These are phyloP conservation scores for Amphichorda felina DNA, from an alignment of 2,329 filamentous ascomycete genomes.

Conservation along the genomic window DNA sequence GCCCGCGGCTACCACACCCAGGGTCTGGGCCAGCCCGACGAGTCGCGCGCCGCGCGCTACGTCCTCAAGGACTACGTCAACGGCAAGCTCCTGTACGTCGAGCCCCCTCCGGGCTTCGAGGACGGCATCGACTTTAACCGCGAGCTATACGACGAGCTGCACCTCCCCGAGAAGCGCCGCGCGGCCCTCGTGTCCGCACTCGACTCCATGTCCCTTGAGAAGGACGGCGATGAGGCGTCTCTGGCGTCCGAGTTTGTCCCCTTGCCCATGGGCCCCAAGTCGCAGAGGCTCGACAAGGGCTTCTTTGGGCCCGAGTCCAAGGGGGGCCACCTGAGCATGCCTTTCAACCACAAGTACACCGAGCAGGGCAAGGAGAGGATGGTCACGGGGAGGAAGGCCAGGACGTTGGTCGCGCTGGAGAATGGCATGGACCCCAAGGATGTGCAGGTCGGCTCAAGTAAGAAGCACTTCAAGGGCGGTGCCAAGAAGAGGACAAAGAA, in stretches of 20 bases:
- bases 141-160: slow-evolving; percentile 73
- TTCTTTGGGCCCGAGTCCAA: slow-evolving; percentile 66
- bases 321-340: slow-evolving; percentile 58
- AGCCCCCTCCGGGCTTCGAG: slow-evolving; percentile 60
- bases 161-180: slow-evolving; percentile 73
- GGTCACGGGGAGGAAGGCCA: slow-evolving; percentile 72
- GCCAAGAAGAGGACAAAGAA: slow-evolving; percentile 47
- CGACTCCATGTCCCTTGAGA: slow-evolving; percentile 30
- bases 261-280: slow-evolving; percentile 53
- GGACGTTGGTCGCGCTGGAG: slow-evolving; percentile 70
- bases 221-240: slow-evolving; percentile 16
- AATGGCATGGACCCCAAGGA: slow-evolving; percentile 77
- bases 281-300: slow-evolving; percentile 67
- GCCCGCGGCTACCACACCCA: slow-evolving; percentile 86
- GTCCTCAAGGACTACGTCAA: slow-evolving; percentile 96
- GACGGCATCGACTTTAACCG: slow-evolving; percentile 72
- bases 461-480: slow-evolving; percentile 92
- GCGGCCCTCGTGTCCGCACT: slow-evolving; percentile 44
- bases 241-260: slow-evolving; percentile 33
- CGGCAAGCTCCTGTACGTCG: slow-evolving; percentile 82
- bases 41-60: slow-evolving; percentile 56
- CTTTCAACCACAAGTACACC: slow-evolving; percentile 84
- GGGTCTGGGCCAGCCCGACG: slow-evolving; percentile 28
- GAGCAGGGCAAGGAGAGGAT: slow-evolving; percentile 51
- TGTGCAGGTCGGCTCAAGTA: slow-evolving; percentile 50